Conservation (phyloP, 208 protist species). For the Trichomonas tenax region DNA sequence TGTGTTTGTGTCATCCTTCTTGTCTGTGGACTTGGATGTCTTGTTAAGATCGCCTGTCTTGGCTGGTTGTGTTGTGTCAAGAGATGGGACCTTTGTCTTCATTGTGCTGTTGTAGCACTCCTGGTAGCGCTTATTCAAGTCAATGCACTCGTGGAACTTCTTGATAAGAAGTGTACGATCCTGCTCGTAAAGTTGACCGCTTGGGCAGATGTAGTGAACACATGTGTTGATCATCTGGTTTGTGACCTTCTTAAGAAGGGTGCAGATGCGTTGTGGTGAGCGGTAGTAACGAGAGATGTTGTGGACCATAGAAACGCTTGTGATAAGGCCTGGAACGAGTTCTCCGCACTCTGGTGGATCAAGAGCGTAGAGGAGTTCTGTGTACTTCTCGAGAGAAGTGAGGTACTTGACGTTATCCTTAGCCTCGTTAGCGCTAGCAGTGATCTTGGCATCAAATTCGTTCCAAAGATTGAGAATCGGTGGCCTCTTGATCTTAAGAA, state of each 20-base stretch:
- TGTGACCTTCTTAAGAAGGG: slow-evolving; percentile 8
- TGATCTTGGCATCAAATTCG: slow-evolving; percentile 59
- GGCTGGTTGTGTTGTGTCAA: neutral
- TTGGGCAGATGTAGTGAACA: neutral
- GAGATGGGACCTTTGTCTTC: neutral
- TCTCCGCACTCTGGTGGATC: slow-evolving; percentile 73
- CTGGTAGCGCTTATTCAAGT: neutral
- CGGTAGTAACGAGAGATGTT: slow-evolving; percentile 96
- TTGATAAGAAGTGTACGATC: neutral
- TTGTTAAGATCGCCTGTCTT: neutral
- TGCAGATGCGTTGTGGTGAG: slow-evolving; percentile 79
- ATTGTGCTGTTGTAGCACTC: neutral
- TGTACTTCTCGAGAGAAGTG: slow-evolving; percentile 88
- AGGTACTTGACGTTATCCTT: slow-evolving; percentile 99
- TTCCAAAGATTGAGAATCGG: slow-evolving; percentile 20
- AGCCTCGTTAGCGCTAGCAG: slow-evolving; percentile 77
- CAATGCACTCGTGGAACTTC: neutral
- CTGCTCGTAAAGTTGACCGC: neutral
- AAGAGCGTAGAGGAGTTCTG: slow-evolving; percentile 59
- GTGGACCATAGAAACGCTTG: slow-evolving; percentile 93
- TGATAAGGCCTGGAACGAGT: slow-evolving; percentile 88
- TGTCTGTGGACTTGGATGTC: neutral
- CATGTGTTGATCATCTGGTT: slow-evolving; percentile 5
- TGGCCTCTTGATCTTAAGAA: slow-evolving; percentile 23
- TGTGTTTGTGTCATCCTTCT: neutral